These are phyloP conservation scores for Suillus lakei DNA, from an alignment of 768 basidiomycete species.

Conservation along the genomic window DNA sequence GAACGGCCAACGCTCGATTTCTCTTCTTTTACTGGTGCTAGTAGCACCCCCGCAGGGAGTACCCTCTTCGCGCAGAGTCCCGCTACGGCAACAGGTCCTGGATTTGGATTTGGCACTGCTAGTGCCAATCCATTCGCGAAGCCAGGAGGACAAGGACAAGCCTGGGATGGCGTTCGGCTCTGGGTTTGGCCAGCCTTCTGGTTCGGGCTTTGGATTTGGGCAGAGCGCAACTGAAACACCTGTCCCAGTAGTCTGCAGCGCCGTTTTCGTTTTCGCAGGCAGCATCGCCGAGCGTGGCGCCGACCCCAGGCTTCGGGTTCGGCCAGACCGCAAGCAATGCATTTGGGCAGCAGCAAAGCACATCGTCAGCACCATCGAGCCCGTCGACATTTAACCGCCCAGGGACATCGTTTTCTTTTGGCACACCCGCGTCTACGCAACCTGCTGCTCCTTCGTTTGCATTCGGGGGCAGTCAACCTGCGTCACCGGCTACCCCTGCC, in stretches of 20 bases:
- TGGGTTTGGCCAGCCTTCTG: constrained; percentile 50
- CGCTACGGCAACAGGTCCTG: constrained; percentile 31
- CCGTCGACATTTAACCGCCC: constrained; percentile 60
- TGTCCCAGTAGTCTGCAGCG: constrained; percentile 42
- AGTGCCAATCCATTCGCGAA: constrained; percentile 52
- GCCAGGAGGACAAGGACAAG: constrained; percentile 50
- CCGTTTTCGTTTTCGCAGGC: constrained; percentile 53
- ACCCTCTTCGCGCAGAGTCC: constrained; percentile 41
- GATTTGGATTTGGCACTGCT: constrained; percentile 40
- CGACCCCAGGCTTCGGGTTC: constrained; percentile 51
- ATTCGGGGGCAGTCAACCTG: constrained; percentile 62
- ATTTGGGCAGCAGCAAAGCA: constrained; percentile 44
- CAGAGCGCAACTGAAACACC: constrained; percentile 46
- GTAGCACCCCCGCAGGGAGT: constrained; percentile 32
- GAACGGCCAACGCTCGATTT: constrained; percentile 52
- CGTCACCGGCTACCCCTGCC: constrained; percentile 55
- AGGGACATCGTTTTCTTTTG: constrained; percentile 52
- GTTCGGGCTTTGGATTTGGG: constrained; percentile 52
- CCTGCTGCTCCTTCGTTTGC: constrained; percentile 43
- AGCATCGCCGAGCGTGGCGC: constrained; percentile 40
- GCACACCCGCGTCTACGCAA: constrained; percentile 42
- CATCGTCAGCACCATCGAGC: constrained; percentile 57
- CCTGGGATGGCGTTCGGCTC: constrained; percentile 43
- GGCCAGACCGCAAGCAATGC: constrained; percentile 42
- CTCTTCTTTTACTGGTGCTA: constrained; percentile 48